phyloP scores from a whole-genome alignment of 768 basidiomycete species.

The Grammothele lineata region DNA sequence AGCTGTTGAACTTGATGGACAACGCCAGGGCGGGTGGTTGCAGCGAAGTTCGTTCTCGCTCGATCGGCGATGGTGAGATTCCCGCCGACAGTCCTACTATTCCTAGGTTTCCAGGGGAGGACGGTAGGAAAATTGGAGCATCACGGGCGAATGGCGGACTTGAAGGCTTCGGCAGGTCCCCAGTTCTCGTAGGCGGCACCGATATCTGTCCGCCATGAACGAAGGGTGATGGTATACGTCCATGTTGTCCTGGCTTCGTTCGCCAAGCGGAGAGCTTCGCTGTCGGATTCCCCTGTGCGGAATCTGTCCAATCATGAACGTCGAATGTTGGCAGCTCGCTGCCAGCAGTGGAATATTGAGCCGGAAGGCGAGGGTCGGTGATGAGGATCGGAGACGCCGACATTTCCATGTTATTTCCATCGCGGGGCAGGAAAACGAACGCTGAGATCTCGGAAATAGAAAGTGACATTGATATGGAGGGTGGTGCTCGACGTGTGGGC shows the following conservation, averaged over 20 bases:
- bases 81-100: slow-evolving; percentile 7
- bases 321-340: slow-evolving; percentile 45
- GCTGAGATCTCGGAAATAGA: slow-evolving; percentile 47
- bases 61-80: too few species aligned
- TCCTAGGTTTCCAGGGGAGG: slow-evolving; percentile 13
- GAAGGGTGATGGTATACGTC: too few species aligned
- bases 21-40: slow-evolving; percentile 9
- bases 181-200: background rate
- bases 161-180: background rate
- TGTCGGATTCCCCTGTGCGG: slow-evolving; percentile 35
- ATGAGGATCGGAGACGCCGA: slow-evolving; percentile 65
- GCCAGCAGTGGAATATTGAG: slow-evolving; percentile 40
- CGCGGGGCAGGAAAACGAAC: slow-evolving; percentile 41
- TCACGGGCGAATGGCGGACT: slow-evolving; percentile 2
- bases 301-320: slow-evolving; percentile 58
- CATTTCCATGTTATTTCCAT: slow-evolving; percentile 18
- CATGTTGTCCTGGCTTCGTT: slow-evolving; percentile 33
- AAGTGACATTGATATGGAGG: slow-evolving; percentile 4
- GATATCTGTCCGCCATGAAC: too few species aligned
- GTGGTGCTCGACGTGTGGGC: background rate
- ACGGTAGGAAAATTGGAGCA: slow-evolving; percentile 4
- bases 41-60: background rate
- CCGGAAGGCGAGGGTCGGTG: slow-evolving; percentile 61
- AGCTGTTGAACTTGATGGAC: slow-evolving; percentile 5
- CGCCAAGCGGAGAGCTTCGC: slow-evolving; percentile 64